phyloP scores from a whole-genome alignment of 164 flowering plant species.

The Magnolia officinalis region DNA sequence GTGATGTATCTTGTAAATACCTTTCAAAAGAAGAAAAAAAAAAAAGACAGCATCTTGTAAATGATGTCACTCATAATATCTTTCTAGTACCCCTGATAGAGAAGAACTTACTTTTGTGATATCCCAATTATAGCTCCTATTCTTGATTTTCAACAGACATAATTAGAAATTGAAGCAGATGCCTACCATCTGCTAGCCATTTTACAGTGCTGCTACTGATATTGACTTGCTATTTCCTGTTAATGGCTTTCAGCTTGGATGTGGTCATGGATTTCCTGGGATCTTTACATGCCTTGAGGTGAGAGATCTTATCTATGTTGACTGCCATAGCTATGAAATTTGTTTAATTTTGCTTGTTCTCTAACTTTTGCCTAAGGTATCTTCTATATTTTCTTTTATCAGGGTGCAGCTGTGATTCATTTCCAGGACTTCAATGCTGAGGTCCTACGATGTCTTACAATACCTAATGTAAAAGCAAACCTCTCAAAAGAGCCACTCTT shows the following conservation, averaged over 20 bases:
- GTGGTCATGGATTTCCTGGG: slow-evolving; percentile 95
- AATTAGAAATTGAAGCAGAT: slow-evolving; percentile 1
- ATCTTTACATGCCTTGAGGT: slow-evolving; percentile 78
- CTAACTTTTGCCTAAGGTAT: not conserved
- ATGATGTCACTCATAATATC: not conserved
- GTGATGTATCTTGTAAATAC: too few species aligned
- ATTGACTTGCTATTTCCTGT: not conserved
- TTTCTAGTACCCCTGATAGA: not conserved
- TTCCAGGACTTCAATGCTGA: slow-evolving; percentile 97
- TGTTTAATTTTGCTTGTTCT: not conserved
- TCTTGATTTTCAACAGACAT: not conserved
- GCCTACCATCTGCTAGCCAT: not conserved
- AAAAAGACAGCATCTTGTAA: too few species aligned
- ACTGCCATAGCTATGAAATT: not conserved
- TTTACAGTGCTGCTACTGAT: not conserved
- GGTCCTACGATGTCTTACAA: slow-evolving; percentile 75
- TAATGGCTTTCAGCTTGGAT: slow-evolving; percentile 63
- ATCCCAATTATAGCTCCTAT: not conserved
- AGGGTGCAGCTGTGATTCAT: slow-evolving; percentile 80
- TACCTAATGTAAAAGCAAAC: slow-evolving; percentile 82
- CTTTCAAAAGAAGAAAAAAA: too few species aligned
- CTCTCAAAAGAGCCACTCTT: slow-evolving; percentile 19
- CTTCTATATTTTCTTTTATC: slow-evolving; percentile 13
- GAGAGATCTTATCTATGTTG: slow-evolving; percentile 7
- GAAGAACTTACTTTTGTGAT: not conserved